Evolutionary conservation across 2,329 filamentous ascomycete species (phyloP).

Genomic region (Aureobasidium melanogenum): DNA sequence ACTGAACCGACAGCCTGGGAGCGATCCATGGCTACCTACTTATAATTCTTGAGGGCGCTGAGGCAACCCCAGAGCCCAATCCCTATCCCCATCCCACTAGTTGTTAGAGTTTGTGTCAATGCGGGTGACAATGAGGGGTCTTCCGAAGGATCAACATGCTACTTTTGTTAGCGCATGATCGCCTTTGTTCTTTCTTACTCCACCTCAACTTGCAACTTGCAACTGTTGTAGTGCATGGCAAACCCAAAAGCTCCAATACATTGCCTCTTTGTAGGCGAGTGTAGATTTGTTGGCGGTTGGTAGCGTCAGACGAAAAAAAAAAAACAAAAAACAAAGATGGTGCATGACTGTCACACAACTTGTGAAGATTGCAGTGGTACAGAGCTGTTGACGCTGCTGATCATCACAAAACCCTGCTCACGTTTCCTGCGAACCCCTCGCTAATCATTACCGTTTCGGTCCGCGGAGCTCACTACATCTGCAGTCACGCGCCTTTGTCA

Average conservation of each 20-base stretch:
- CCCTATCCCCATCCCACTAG: neutral
- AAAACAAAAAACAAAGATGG: neutral
- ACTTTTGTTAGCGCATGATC: neutral
- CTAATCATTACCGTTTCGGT: neutral
- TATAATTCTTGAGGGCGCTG: neutral
- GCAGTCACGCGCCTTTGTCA: neutral
- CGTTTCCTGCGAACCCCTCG: neutral
- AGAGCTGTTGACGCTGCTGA: neutral
- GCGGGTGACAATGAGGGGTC: conserved; percentile 6
- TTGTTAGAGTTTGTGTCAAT: neutral
- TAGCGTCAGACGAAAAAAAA: neutral
- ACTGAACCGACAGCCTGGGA: no score
- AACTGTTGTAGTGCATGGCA: neutral
- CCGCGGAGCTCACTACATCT: neutral
- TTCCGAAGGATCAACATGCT: neutral
- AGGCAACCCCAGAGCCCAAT: neutral
- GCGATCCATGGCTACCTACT: neutral
- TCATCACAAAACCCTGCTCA: neutral
- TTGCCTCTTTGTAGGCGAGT: neutral
- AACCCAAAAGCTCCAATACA: neutral
- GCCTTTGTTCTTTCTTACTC: neutral
- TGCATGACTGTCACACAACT: neutral
- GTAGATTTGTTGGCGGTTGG: neutral
- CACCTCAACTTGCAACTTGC: neutral
- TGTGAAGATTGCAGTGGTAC: neutral